Conservation (phyloP, 2,329 filamentous ascomycete genomes). For the Talaromyces sp. region DNA sequence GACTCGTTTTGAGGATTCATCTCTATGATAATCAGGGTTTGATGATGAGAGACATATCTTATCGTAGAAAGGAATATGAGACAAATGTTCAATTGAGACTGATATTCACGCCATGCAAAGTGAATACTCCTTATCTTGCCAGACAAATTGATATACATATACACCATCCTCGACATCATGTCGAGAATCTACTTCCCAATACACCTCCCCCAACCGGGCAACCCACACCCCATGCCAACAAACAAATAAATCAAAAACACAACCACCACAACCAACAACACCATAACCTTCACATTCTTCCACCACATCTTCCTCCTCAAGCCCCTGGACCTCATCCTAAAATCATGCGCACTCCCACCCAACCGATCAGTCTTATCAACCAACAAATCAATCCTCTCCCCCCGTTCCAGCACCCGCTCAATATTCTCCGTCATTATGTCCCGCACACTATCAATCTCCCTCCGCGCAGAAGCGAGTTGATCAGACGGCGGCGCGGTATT, state of each 20-base stretch:
- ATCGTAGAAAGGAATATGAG: background rate
- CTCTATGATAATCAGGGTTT: constrained; percentile 41
- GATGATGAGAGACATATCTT: constrained; percentile 35
- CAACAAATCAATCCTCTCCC: constrained; percentile 87
- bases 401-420: constrained; percentile 80
- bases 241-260: constrained; percentile 70
- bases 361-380: constrained; percentile 96
- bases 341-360: constrained; percentile 84
- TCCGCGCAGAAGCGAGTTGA: constrained; percentile 76
- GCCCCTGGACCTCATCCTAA: constrained; percentile 80
- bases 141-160: constrained; percentile 2
- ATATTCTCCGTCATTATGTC: constrained; percentile 97
- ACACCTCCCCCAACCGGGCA: constrained; percentile 56
- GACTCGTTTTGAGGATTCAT: constrained; percentile 40
- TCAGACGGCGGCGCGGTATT: constrained; percentile 77
- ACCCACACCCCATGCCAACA: constrained; percentile 69
- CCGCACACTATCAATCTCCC: constrained; percentile 87
- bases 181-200: constrained; percentile 29
- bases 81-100: background rate
- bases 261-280: constrained; percentile 67
- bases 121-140: background rate
- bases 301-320: constrained; percentile 97
- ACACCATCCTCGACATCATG: background rate
- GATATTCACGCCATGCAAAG: constrained; percentile 9
- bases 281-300: constrained; percentile 98